These are phyloP conservation scores for Chlamydomonas sphaeroides DNA, from an alignment of 139 green algal species.

Conservation along the genomic window DNA sequence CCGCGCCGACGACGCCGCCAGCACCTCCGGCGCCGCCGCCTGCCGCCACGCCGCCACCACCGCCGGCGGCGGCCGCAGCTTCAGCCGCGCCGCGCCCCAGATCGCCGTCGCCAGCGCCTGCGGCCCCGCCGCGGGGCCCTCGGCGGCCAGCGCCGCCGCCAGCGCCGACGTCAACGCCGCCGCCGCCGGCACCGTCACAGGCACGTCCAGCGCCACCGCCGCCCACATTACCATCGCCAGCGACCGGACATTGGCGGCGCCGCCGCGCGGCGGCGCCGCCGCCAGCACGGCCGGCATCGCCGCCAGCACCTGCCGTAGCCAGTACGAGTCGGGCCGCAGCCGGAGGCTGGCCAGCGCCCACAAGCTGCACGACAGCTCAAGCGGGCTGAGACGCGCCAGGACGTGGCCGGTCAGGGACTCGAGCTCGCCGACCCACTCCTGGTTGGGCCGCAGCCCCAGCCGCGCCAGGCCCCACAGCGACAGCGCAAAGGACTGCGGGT, in stretches of 20 bases:
- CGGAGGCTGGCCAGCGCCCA: constrained; percentile 39
- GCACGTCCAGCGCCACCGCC: not conserved
- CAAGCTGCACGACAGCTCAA: constrained; percentile 29
- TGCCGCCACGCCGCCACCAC: not conserved
- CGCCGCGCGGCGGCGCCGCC: no score
- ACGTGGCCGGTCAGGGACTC: not conserved
- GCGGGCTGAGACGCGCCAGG: constrained; percentile 18
- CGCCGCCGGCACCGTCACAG: not conserved
- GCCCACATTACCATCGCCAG: constrained; percentile 23
- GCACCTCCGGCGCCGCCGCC: not conserved
- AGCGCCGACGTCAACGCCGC: not conserved
- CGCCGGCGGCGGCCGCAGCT: not conserved
- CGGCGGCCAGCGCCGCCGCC: not conserved
- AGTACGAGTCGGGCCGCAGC: constrained; percentile 15
- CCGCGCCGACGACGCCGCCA: not conserved
- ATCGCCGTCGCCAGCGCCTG: constrained; percentile 6
- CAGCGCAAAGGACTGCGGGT: constrained; percentile 20
- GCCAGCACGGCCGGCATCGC: no score
- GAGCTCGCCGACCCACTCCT: constrained; percentile 38
- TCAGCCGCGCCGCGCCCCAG: constrained; percentile 6
- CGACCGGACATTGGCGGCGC: not conserved
- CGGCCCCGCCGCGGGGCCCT: not conserved
- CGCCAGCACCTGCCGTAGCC: not conserved
- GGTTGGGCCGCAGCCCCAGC: constrained; percentile 30
- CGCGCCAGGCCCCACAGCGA: constrained; percentile 44